Evolutionary conservation across 1,284 basidiomycete genomes (phyloP).

Genomic region (Gymnopus androsaceus): DNA sequence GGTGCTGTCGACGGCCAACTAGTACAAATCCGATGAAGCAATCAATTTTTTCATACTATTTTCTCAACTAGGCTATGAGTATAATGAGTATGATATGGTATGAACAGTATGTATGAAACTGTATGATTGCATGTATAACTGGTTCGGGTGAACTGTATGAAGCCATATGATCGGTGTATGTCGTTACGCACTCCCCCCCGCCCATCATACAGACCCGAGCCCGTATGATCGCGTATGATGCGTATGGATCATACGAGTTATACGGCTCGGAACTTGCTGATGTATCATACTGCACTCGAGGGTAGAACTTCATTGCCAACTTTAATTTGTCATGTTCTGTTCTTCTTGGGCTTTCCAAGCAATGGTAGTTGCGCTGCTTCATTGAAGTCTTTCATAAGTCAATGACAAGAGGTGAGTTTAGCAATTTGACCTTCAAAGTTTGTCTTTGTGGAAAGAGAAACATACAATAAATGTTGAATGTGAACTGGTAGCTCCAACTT

Average conservation of each 20-base stretch:
- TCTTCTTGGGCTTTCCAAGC: no score
- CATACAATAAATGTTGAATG: not conserved
- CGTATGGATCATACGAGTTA: not conserved
- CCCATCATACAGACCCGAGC: not conserved
- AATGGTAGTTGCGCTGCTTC: not conserved
- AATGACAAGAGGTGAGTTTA: not conserved
- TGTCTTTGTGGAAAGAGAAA: not conserved
- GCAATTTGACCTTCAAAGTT: not conserved
- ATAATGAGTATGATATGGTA: not conserved
- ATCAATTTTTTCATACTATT: not conserved
- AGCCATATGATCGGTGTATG: not conserved
- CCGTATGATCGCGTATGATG: not conserved
- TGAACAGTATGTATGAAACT: not conserved
- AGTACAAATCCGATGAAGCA: not conserved
- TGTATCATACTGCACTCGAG: not conserved
- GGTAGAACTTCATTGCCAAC: not conserved
- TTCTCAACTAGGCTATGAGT: not conserved
- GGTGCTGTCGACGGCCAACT: no score
- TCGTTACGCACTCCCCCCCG: not conserved
- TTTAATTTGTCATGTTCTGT: not conserved
- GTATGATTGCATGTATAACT: no score
- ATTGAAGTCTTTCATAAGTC: not conserved
- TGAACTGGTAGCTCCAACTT: constrained; percentile 14
- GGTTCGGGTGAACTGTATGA: not conserved
- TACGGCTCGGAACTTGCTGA: constrained; percentile 4